Base-by-base conservation (phyloP, 257 asterid species). In the Plectranthus barbatus region DNA sequence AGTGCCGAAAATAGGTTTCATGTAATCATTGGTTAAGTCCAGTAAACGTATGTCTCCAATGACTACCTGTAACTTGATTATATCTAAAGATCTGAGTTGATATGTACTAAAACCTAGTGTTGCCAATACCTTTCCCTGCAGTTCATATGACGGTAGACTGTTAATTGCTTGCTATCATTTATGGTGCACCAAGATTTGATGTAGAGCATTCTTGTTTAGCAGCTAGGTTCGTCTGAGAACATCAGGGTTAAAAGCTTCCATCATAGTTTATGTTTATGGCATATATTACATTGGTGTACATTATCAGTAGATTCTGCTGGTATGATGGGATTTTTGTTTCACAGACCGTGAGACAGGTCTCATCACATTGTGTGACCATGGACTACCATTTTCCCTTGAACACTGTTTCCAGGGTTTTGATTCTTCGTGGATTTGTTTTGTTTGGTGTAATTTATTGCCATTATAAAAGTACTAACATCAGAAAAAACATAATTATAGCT, bases 401-500 rank as follows among this genome's bases (percentile, higher is more conserved):
- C 44, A 39, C 70, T 60, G 45, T 21, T 40, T 48, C 62, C 55
- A 10, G 52, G 29, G 33, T 2, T 63, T 72, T 68, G 29, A 17
- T 12, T 15, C 39, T 33, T 62, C 37, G 21, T 19, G 47, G 56
- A 68, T 59, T 56, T 72, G n/a, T 64, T n/a, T 37, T 62, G 21
- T 59, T n/a, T 9, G 2, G 51, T 51, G 11, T 56, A 18, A 9
- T 39, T 15, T 57, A 31, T 3, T 72, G 52, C 62, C n/a, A 58
- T 68, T 49, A 46, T 63, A 37, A 44, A 18, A 60, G 20, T 65
- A 80, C 77, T 76, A 68, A 80, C 70, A 3, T 42, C 41, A 48
- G 49, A 64, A 56, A 51, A 19, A 18, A 41, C 41, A 76, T 21
- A 21, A 29, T 57, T 83, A 80, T 73, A 92, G 99, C 86, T 92